Percentiles rank a stretch among this genome's conserved stretches.
phyloP scores from a whole-genome alignment of 108 stramenopile species.

The Chaetoceros tenuissimus region DNA sequence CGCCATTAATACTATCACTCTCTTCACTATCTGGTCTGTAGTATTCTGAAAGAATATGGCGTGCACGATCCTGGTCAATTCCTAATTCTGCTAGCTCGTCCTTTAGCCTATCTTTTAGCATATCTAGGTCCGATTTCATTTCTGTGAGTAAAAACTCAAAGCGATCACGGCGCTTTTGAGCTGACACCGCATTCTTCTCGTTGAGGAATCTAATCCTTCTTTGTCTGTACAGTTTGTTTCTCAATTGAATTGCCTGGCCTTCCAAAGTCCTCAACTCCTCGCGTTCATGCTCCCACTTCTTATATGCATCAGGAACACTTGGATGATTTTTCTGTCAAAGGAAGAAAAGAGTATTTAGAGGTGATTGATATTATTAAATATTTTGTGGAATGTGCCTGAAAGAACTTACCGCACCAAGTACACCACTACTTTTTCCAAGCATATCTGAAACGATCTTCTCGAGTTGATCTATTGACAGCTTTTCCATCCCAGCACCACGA shows the following conservation, averaged over 20 bases:
- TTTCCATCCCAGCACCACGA: constrained; percentile 32
- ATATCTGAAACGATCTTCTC: constrained; percentile 38
- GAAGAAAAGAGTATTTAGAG: too few relatives aligned
- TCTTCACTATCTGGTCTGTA: constrained; percentile 9
- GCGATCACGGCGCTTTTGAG: constrained; percentile 40
- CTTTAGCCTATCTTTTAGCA: constrained; percentile 49
- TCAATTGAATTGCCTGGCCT: constrained; percentile 46
- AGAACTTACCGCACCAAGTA: constrained; percentile 35
- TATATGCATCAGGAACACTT: constrained; percentile 36
- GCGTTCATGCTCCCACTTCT: constrained; percentile 45
- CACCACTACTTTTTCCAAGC: constrained; percentile 38
- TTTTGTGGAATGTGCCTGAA: not conserved
- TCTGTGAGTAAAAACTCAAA: constrained; percentile 60
- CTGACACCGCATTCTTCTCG: constrained; percentile 37
- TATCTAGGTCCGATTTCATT: constrained; percentile 71
- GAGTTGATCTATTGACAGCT: constrained; percentile 34
- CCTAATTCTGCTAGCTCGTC: constrained; percentile 63
- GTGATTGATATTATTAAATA: too few relatives aligned
- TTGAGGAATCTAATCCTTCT: constrained; percentile 60
- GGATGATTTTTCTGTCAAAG: constrained; percentile 28
- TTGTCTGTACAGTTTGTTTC: constrained; percentile 59
- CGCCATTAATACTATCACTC: not conserved
- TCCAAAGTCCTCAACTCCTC: constrained; percentile 43
- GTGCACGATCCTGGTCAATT: constrained; percentile 14
- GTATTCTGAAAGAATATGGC: constrained; percentile 20